A percentile compares a stretch with the other conserved stretches of the same genome.
phyloP scores from a whole-genome alignment of 2,329 filamentous ascomycete genomes.

The Chrysoporthe austroafricana region DNA sequence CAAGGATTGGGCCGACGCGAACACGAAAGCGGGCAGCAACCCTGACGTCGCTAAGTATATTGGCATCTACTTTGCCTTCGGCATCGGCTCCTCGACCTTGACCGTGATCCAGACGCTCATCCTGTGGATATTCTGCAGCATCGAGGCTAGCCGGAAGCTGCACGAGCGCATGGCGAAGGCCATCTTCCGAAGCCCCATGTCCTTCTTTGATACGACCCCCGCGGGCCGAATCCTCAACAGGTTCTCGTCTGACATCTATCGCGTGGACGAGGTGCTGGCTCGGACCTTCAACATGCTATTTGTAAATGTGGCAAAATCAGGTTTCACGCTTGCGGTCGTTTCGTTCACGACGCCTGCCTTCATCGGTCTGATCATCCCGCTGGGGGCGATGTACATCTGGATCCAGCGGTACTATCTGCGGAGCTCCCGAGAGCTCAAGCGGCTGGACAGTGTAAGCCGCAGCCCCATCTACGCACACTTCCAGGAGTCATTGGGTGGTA shows the following conservation, averaged over 20 bases:
- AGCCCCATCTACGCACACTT: constrained; percentile 99
- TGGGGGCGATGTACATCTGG: constrained; percentile 81
- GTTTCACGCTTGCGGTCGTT: constrained; percentile 87
- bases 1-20: constrained; percentile 87
- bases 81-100: constrained; percentile 80
- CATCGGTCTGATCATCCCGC: constrained; percentile 76
- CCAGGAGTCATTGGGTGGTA: constrained; percentile 92
- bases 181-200: constrained; percentile 98
- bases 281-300: constrained; percentile 98
- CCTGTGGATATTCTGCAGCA: constrained; percentile 99
- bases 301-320: constrained; percentile 72
- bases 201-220: constrained; percentile 96
- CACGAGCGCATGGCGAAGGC: constrained; percentile 97
- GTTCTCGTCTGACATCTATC: constrained; percentile 87
- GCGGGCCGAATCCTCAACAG: constrained; percentile 95
- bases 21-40: constrained; percentile 70
- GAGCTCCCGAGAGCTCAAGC: constrained; percentile 94
- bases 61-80: constrained; percentile 93
- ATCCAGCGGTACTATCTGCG: constrained; percentile 97
- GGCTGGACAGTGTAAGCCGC: constrained; percentile 90
- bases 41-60: constrained; percentile 85
- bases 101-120: constrained; percentile 93
- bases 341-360: constrained; percentile 81
- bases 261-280: constrained; percentile 89
- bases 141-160: constrained; percentile 95